These are phyloP conservation scores for Aspergillus arachidicola DNA, from an alignment of 2,329 filamentous ascomycete genomes.

Conservation along the genomic window DNA sequence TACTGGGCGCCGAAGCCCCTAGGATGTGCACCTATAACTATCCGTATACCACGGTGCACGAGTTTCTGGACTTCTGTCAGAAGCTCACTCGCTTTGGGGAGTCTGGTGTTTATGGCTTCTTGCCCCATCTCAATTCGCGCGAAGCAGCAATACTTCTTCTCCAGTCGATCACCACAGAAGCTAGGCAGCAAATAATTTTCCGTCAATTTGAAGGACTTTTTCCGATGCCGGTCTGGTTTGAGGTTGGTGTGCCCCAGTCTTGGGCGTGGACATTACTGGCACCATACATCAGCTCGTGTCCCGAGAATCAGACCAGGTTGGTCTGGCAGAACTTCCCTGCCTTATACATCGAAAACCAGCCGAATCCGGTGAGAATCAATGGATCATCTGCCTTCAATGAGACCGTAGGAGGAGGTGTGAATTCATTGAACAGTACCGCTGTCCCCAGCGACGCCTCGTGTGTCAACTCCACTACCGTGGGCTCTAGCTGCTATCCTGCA, in stretches of 20 bases:
- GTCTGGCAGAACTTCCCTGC: slow-evolving; percentile 84
- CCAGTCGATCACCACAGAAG: slow-evolving; percentile 76
- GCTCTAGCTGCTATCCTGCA: slow-evolving; percentile 45
- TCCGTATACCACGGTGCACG: slow-evolving; percentile 71
- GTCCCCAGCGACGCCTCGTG: no score
- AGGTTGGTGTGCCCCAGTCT: slow-evolving; percentile 76
- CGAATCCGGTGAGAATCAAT: slow-evolving; percentile 70
- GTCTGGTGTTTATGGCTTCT: slow-evolving; percentile 77
- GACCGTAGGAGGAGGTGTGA: slow-evolving; percentile 49
- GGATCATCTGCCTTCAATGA: slow-evolving; percentile 65
- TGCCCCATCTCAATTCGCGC: slow-evolving; percentile 74
- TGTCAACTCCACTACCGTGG: no score
- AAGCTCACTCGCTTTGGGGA: slow-evolving; percentile 83
- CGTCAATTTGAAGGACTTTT: slow-evolving; percentile 79
- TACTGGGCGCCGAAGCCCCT: slow-evolving; percentile 64
- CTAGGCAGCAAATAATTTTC: slow-evolving; percentile 82
- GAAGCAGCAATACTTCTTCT: slow-evolving; percentile 73
- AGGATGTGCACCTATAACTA: slow-evolving; percentile 80
- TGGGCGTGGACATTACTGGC: slow-evolving; percentile 84
- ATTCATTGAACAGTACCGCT: slow-evolving; percentile 40
- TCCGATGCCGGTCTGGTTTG: slow-evolving; percentile 83
- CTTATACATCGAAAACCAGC: slow-evolving; percentile 72
- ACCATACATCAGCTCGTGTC: slow-evolving; percentile 78
- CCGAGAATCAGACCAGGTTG: slow-evolving; percentile 70
- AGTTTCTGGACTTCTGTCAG: slow-evolving; percentile 82